Conservation (phyloP, 345 rosid genomes). For the Psidium friedrichsthalianum region DNA sequence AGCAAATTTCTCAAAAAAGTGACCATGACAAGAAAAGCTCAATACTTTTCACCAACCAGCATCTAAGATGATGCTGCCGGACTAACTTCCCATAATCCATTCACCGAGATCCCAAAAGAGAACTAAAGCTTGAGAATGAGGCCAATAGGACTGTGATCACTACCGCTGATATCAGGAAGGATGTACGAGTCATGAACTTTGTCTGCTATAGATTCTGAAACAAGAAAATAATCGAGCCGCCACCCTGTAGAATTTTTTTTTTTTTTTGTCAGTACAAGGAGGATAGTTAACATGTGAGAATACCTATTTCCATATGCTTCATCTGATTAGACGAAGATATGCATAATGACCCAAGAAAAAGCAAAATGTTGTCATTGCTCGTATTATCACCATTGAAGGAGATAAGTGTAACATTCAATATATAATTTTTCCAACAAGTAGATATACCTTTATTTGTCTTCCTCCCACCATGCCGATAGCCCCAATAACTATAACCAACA, state of each 20-base stretch:
- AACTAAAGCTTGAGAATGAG: conserved; percentile 55
- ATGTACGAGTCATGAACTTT: conserved; percentile 80
- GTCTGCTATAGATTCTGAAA: conserved; percentile 65
- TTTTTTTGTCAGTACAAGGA: background rate
- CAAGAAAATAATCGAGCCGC: conserved; percentile 96
- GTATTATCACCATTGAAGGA: background rate
- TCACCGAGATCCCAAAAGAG: background rate
- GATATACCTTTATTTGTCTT: conserved; percentile 70
- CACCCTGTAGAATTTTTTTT: conserved; percentile 45
- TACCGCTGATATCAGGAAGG: conserved; percentile 72
- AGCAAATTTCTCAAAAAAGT: background rate
- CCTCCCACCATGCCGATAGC: conserved; percentile 71
- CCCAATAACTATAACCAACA: conserved; percentile 95
- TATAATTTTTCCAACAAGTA: background rate
- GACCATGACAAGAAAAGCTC: background rate
- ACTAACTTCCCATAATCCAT: background rate
- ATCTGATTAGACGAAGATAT: background rate
- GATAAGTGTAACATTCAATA: background rate
- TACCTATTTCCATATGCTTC: background rate
- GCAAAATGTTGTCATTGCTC: background rate
- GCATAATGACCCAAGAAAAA: background rate
- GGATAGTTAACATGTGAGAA: background rate
- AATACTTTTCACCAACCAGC: background rate
- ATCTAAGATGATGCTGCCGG: background rate
- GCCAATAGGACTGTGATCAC: conserved; percentile 93